These are phyloP conservation scores for Lactarius evosmus DNA, from an alignment of 768 basidiomycete genomes.

Conservation along the genomic window DNA sequence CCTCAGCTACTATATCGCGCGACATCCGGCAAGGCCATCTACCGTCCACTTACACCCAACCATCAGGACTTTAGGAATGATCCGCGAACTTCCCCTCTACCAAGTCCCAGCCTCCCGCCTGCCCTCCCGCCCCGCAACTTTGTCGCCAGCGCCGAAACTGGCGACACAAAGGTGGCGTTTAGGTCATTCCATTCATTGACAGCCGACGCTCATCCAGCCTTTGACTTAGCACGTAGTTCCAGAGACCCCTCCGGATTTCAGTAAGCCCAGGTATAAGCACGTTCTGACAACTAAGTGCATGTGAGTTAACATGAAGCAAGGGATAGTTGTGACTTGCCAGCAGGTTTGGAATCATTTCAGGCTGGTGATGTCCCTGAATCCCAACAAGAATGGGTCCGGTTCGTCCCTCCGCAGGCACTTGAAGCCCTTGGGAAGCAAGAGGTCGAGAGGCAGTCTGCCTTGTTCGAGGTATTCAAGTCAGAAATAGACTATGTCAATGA, in stretches of 20 bases:
- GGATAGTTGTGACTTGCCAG: slow-evolving; percentile 57
- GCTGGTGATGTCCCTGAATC: slow-evolving; percentile 55
- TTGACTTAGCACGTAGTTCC: slow-evolving; percentile 6
- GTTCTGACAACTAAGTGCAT: slow-evolving; percentile 4
- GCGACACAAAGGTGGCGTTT: slow-evolving; percentile 18
- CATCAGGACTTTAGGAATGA: slow-evolving; percentile 9
- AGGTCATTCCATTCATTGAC: not conserved
- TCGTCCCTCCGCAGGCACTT: slow-evolving; percentile 69
- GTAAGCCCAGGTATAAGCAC: slow-evolving; percentile 26
- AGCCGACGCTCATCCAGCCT: not conserved
- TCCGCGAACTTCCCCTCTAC: not conserved
- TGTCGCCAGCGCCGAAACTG: slow-evolving; percentile 1
- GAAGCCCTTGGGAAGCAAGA: slow-evolving; percentile 72
- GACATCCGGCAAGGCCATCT: slow-evolving; percentile 37
- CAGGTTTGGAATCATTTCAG: slow-evolving; percentile 66
- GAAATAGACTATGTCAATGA: slow-evolving; percentile 89
- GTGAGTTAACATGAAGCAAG: not conserved
- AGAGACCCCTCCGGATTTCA: slow-evolving; percentile 31
- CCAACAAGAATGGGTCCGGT: slow-evolving; percentile 81
- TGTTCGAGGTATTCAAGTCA: slow-evolving; percentile 88
- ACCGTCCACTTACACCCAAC: slow-evolving; percentile 16
- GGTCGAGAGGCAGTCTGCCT: slow-evolving; percentile 77
- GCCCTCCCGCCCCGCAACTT: slow-evolving; percentile 6
- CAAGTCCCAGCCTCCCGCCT: not conserved
- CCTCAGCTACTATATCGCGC: slow-evolving; percentile 50